Percentiles rank a stretch among this genome's conserved stretches.
These are phyloP conservation scores for Hypoxylon sp. DNA, from an alignment of 2,329 filamentous ascomycete species.

Conservation along the genomic window DNA sequence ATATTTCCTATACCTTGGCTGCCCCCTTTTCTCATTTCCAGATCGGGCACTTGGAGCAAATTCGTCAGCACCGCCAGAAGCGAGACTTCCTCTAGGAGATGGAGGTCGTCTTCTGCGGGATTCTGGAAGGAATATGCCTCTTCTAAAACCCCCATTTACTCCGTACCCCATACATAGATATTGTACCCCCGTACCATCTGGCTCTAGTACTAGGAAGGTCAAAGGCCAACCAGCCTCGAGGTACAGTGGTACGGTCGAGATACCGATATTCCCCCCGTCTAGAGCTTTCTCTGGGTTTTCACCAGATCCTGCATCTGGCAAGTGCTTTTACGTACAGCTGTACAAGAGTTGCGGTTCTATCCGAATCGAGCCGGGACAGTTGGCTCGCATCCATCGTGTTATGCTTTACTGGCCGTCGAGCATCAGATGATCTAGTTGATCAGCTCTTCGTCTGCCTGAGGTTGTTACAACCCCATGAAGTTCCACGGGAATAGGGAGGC, in stretches of 20 bases:
- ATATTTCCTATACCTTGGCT: constrained; percentile 19
- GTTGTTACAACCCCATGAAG: constrained; percentile 38
- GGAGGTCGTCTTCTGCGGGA: constrained; percentile 8
- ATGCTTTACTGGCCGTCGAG: constrained; percentile 37
- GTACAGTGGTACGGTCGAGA: constrained; percentile 23
- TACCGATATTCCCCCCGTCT: constrained; percentile 21
- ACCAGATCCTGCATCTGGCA: constrained; percentile 28
- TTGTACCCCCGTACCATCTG: constrained; percentile 7
- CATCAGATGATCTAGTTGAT: constrained; percentile 43
- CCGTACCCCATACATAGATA: constrained; percentile 10
- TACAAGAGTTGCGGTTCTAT: constrained; percentile 37
- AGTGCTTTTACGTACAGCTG: constrained; percentile 38
- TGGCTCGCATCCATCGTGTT: constrained; percentile 37
- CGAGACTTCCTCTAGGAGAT: constrained; percentile 9
- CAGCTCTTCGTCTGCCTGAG: constrained; percentile 36
- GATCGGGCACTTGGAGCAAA: constrained; percentile 17
- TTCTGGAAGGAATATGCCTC: constrained; percentile 19
- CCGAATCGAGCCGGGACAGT: constrained; percentile 36
- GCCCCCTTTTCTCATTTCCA: constrained; percentile 20
- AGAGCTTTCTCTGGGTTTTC: constrained; percentile 20
- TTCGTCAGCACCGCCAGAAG: constrained; percentile 6
- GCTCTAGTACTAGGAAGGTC: constrained; percentile 9
- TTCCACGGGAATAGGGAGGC: constrained; percentile 18
- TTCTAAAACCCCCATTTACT: constrained; percentile 11
- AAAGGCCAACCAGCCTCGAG: constrained; percentile 21